Percentiles rank a stretch among this genome's conserved stretches.
Conservation (phyloP, 179 eudicot genomes). For the Spinacia oleracea region DNA sequence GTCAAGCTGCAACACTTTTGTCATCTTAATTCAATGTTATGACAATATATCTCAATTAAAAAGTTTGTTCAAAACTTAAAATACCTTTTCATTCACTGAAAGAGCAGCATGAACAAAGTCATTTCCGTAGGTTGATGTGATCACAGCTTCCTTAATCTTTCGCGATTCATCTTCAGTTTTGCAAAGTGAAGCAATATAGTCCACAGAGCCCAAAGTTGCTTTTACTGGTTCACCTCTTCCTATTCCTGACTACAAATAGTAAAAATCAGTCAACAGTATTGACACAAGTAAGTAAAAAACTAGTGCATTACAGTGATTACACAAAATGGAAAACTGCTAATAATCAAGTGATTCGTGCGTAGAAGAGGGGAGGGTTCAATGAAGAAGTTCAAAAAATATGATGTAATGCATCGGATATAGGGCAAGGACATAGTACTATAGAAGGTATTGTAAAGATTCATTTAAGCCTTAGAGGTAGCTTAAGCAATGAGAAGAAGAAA, state of each 20-base stretch:
- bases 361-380: background rate
- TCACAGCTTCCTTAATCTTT: conserved; percentile 74
- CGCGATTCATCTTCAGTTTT: conserved; percentile 64
- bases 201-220: conserved; percentile 95
- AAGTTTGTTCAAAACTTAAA: background rate
- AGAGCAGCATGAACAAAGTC: conserved; percentile 96
- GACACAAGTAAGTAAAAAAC: conserved; percentile 14
- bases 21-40: background rate
- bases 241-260: conserved; percentile 66
- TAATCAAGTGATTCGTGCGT: background rate
- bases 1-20: conserved; percentile 6
- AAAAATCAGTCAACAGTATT: conserved; percentile 13
- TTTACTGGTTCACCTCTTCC: conserved; percentile 63
- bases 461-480: too few relatives aligned
- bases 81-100: conserved; percentile 78
- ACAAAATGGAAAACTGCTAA: background rate
- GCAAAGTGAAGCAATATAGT: conserved; percentile 76
- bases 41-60: too few relatives aligned
- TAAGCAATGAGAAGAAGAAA: too few relatives aligned
- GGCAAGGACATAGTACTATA: too few relatives aligned
- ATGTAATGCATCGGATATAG: too few relatives aligned
- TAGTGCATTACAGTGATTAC: background rate
- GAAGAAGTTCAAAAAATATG: background rate
- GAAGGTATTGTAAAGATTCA: too few relatives aligned
- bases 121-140: conserved; percentile 66